Evolutionary conservation across 768 basidiomycete species (phyloP), one percentile per base, ranked within the genome.

Genomic region (Suillus ampliporus): DNA sequence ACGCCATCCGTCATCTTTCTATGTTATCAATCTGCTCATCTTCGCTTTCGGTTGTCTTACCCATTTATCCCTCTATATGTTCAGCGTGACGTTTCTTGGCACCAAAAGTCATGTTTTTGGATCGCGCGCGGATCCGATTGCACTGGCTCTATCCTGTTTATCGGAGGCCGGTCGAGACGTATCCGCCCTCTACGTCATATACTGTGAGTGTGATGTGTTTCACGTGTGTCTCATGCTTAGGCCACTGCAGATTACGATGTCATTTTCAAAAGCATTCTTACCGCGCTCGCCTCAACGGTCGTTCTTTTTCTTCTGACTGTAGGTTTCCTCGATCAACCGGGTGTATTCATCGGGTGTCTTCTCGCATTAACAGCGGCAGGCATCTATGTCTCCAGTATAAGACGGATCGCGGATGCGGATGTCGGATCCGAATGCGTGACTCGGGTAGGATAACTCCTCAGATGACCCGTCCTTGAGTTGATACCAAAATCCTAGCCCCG

Each of bases 211-310:
- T 23, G 31, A 2, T 31, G 50, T 23, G 4, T 41, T 56, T 59
- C 21, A 38, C 46, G 23, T 60, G 19, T 14, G n/a, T 60, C 34
- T 62, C 51, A 58, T 56, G 13, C n/a, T 37, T 44, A 28, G 17
- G 26, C 17, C 10, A 28, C n/a, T 44, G 14, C 41, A 80, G 80
- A 72, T 41, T 70, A 73, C 57, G 74, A 72, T 58, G 71, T 75
- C 21, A 63, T 71, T 35, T 61, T 60, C 3, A 72, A 72, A 57
- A 72, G 72, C 17, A 67, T 74, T 21, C 44, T 72, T 28, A 62
- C 64, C 43, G 64, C 68, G 21, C 57, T 71, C 26, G 63, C 69
- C 40, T 63, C 71, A 19, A 68, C 69, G 4, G 26, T 74, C 10
- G 57, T 54, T 9, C 17, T 56, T 28, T 26, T 56, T 17, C 15